Evolutionary conservation across 768 basidiomycete genomes (phyloP).

Genomic region (Russula sp.): DNA sequence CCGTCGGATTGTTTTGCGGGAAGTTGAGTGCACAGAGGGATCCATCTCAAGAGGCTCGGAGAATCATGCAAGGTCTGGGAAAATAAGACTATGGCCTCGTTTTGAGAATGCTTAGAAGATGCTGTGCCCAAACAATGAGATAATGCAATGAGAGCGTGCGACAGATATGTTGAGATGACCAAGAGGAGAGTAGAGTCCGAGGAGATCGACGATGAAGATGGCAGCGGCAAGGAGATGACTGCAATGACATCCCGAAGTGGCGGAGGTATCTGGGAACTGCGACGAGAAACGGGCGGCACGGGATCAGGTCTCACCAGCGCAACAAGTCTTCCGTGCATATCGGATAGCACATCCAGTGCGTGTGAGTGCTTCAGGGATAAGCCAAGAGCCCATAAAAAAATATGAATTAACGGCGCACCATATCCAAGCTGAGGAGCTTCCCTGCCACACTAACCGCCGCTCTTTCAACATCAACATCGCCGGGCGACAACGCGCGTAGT

Average conservation of each 20-base stretch:
- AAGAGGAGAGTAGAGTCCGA: conserved; percentile 37
- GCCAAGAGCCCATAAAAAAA: neutral
- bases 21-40: conserved; percentile 38
- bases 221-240: conserved; percentile 42
- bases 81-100: conserved; percentile 27
- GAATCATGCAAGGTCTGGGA: conserved; percentile 30
- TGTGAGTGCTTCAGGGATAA: conserved; percentile 43
- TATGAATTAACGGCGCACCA: conserved; percentile 45
- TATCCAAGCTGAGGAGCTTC: conserved; percentile 60
- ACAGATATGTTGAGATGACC: conserved; percentile 55
- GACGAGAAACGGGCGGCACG: neutral
- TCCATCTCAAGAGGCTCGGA: conserved; percentile 48
- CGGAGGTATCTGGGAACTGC: conserved; percentile 23
- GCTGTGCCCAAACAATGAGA: conserved; percentile 27
- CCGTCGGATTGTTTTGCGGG: conserved; percentile 52
- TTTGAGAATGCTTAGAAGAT: conserved; percentile 17
- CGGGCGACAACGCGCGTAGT: conserved; percentile 42
- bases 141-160: conserved; percentile 46
- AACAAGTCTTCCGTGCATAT: conserved; percentile 43
- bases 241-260: neutral
- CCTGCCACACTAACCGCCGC: conserved; percentile 63
- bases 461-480: conserved; percentile 62
- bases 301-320: conserved; percentile 22
- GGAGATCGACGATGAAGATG: conserved; percentile 30
- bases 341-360: conserved; percentile 41